Evolutionary conservation across 768 basidiomycete species (phyloP).

Genomic region (Auricularia auricula-judae): DNA sequence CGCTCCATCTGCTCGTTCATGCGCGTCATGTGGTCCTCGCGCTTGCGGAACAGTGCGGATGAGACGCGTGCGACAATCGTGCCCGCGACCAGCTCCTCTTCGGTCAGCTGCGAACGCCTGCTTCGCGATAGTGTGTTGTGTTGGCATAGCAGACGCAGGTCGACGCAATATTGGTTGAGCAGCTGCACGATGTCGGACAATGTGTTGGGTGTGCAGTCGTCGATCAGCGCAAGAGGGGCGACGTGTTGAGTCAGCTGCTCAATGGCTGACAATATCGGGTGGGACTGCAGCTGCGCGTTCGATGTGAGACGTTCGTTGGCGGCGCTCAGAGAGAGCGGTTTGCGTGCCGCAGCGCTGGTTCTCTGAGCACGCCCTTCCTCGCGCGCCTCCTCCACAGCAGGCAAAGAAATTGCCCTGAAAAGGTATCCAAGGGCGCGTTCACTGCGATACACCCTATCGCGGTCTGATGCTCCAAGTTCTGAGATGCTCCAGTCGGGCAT

Average conservation of each 20-base stretch:
- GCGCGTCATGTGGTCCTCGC: conserved; percentile 38
- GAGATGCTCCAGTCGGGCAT: conserved; percentile 46
- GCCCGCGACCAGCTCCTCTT: conserved; percentile 55
- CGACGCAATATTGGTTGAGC: conserved; percentile 29
- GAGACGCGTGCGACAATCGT: conserved; percentile 46
- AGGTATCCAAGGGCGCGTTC: conserved; percentile 46
- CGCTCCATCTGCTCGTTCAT: conserved; percentile 44
- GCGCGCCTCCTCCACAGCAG: conserved; percentile 15
- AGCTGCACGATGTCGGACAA: conserved; percentile 5
- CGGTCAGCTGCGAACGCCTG: conserved; percentile 35
- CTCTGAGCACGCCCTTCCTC: background rate
- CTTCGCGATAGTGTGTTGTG: conserved; percentile 34
- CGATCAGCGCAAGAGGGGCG: too few species aligned
- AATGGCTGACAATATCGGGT: too few species aligned
- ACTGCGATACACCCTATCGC: conserved; percentile 37
- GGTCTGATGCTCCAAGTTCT: background rate
- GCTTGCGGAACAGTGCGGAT: conserved; percentile 41
- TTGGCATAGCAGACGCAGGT: conserved; percentile 38
- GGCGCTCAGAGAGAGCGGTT: too few species aligned
- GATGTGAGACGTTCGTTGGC: too few species aligned
- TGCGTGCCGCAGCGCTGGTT: too few species aligned
- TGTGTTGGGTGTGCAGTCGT: too few species aligned
- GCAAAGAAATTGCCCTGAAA: conserved; percentile 50
- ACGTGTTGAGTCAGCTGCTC: too few species aligned
- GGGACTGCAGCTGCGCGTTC: too few species aligned